A percentile compares a stretch with the other conserved stretches of the same genome.
Conservation (phyloP, 2,329 filamentous ascomycete genomes). For the Fusarium buxicola region DNA sequence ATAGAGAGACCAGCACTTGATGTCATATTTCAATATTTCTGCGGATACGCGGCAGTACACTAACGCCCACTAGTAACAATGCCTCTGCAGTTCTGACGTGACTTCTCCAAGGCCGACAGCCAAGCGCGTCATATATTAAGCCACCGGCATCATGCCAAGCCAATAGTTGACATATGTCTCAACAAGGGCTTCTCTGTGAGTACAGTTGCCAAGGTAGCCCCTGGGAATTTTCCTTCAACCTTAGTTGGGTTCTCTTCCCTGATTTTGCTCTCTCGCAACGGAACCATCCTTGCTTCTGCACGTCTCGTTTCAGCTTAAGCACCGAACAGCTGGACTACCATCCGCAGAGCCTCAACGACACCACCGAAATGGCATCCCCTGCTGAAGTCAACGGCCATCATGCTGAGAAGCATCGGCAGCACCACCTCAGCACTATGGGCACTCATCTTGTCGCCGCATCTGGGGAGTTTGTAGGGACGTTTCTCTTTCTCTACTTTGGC, state of each 20-base stretch:
- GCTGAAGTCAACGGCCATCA: background rate
- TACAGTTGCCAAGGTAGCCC: constrained; percentile 6
- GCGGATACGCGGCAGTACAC: too few relatives aligned
- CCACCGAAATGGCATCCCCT: constrained; percentile 17
- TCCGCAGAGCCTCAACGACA: background rate
- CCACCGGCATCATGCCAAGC: constrained; percentile 9
- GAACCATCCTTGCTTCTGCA: background rate
- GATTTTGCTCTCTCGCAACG: constrained; percentile 2
- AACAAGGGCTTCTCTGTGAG: background rate
- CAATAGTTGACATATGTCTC: background rate
- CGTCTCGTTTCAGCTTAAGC: constrained; percentile 4
- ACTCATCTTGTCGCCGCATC: constrained; percentile 39
- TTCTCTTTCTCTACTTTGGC: constrained; percentile 42
- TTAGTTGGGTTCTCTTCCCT: too few relatives aligned
- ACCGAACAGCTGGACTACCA: background rate
- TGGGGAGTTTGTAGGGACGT: constrained; percentile 37
- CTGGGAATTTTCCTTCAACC: background rate
- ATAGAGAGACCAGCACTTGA: too few relatives aligned
- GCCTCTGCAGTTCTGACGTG: constrained; percentile 6
- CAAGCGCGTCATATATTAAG: constrained; percentile 27
- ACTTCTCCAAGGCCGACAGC: constrained; percentile 7
- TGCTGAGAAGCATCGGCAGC: constrained; percentile 2
- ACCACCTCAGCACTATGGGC: constrained; percentile 30
- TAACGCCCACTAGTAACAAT: background rate
- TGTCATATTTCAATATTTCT: too few relatives aligned